phyloP scores from a whole-genome alignment of 192 early-diverging fungal genomes.

The Cladochytrium replicatum region DNA sequence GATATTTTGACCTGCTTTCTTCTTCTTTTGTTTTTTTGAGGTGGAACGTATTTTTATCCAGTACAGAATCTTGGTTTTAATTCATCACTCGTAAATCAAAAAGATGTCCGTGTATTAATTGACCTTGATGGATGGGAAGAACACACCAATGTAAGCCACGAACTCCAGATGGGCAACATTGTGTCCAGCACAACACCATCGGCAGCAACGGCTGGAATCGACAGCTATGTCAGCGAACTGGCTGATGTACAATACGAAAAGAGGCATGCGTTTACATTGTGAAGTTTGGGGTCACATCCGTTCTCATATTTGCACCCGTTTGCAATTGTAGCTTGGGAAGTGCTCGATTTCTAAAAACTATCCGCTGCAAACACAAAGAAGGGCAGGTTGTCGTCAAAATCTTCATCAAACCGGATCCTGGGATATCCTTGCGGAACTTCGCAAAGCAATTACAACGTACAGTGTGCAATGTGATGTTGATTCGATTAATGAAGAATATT shows the following conservation, averaged over 20 bases:
- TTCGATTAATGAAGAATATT: too few species aligned
- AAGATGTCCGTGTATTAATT: too few species aligned
- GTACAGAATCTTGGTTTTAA: too few species aligned
- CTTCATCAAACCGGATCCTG: slow-evolving; percentile 77
- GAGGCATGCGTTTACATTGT: too few species aligned
- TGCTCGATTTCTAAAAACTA: slow-evolving; percentile 92
- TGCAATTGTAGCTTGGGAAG: slow-evolving; percentile 78
- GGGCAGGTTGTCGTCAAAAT: slow-evolving; percentile 83
- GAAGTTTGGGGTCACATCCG: too few species aligned
- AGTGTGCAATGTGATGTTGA: not conserved
- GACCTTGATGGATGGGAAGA: too few species aligned
- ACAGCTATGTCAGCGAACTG: slow-evolving; percentile 63
- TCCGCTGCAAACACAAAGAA: slow-evolving; percentile 67
- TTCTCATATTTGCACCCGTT: too few species aligned
- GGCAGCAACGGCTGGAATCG: slow-evolving; percentile 45
- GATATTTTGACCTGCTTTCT: too few species aligned
- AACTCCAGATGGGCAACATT: slow-evolving; percentile 72
- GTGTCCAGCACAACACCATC: slow-evolving; percentile 53
- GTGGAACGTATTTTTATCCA: too few species aligned
- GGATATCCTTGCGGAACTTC: slow-evolving; percentile 41
- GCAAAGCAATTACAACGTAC: slow-evolving; percentile 49
- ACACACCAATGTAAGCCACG: too few species aligned
- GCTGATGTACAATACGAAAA: slow-evolving; percentile 61
- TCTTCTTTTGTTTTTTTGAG: too few species aligned
- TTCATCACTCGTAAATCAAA: too few species aligned